Base-by-base conservation (phyloP, 345 rosid genomes). In the Gossypium raimondii region DNA sequence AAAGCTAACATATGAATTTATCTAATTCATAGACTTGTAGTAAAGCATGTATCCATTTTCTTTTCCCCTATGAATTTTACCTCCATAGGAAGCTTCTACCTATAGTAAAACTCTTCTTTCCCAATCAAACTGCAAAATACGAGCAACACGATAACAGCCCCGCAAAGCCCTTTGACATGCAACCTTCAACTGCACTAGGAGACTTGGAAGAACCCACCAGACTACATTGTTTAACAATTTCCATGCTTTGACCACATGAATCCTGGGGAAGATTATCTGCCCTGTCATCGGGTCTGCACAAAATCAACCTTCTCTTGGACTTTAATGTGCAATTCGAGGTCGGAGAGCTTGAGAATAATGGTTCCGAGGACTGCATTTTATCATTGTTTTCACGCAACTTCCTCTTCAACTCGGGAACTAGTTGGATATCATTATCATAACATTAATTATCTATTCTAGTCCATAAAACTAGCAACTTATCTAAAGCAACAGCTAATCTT, bases 141-240 rank as follows among this genome's bases (percentile, higher is more conserved):
- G 86, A 74, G 73, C 81, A 74, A 41, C 85, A 69, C 0, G 97
- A 88, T 56, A 95, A 84, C 72, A 91, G 90, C 72, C 97, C 94
- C 0, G 94, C 97, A 72, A 93, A 86, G 65, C 98, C 98, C 86
- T 80, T 88, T 0, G 96, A 88, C 55, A 95, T 85, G 86, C 91
- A 86, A 62, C 94, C 85, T 67, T 95, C 98, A 3, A 89, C 87
- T 4, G 86, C 84, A 48, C 97, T 93, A 0, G 84, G 83, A 57
- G 94, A 82, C 79, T 85, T 87, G 8, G 89, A 79, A 47, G 83
- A 85, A 60, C 95, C 79, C 67, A 77, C 55, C 5, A 91, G 85
- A 81, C 89, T 84, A 51, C 78, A 78, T 62, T 76, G 84, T 57
- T 72, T 87, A 38, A 34, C 78, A 57, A 76, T 66, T 34, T 88